Conservation (phyloP, 208 protist species). For the Acanthamoeba culbertsoni region DNA sequence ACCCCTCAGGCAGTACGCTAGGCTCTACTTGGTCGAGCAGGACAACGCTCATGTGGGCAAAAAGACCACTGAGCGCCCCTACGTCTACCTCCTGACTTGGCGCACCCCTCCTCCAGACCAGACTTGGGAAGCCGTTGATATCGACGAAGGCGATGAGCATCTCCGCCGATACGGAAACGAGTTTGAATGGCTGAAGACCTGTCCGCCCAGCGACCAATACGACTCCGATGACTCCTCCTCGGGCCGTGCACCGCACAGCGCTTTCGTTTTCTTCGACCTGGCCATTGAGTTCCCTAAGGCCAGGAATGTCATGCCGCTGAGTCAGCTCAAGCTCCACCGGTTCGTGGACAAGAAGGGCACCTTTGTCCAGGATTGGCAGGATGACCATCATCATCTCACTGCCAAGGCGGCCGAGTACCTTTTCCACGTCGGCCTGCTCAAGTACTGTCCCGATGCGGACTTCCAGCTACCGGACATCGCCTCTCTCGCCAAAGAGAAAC, state of each 20-base stretch:
- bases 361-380: no score
- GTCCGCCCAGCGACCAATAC: not conserved
- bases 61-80: not conserved
- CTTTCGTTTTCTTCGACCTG: not conserved
- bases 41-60: not conserved
- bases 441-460: no score
- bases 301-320: not conserved
- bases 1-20: not conserved
- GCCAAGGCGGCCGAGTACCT: no score
- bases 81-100: not conserved
- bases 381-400: no score
- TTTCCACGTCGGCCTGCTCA: no score
- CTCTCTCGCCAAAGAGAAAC: no score
- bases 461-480: no score
- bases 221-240: no score
- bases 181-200: not conserved
- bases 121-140: not conserved
- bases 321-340: not conserved
- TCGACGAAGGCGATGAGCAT: not conserved
- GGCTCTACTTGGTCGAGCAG: not conserved
- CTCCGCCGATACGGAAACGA: not conserved
- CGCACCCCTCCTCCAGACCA: not conserved
- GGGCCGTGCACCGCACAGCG: no score
- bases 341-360: not conserved
- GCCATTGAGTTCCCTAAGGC: not conserved